Base-by-base conservation (phyloP, 2,329 filamentous ascomycete genomes). In the Cryphonectria nitschkei region DNA sequence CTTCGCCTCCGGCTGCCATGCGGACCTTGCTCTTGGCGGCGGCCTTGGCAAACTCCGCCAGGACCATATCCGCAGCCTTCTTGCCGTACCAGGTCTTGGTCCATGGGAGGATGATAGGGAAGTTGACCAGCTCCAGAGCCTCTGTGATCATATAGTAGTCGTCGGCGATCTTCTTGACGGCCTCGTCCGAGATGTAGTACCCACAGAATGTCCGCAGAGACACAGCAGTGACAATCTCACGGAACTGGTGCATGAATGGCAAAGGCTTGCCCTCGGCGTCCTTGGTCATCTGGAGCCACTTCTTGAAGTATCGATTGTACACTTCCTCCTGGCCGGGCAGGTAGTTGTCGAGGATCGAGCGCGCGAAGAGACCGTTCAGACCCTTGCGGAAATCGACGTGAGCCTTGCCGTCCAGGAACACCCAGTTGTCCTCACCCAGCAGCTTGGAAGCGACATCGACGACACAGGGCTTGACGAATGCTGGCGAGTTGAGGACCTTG, bases 371-470 rank as follows among this genome's bases (percentile, higher is more conserved):
- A 71, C 91, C 92, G 81, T 98, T 98, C 75, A 99, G 86, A 68
- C 96, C 96, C 85, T 98, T 98, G 80, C 96, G 95, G 84, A 96
- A 99, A 78, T 98, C 96, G 75, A 97, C 93, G 78, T 99, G 96
- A 54, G 90, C 90, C 83, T 95, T 97, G 78, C 96, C 96, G 79
- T 98, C 95, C 75, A 99, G 86, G 84, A 98, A 98, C 26, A 98
- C 96, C 94, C 95, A 99, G 85, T 98, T 98, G 77, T 92, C 92
- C 73, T 90, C 88, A 72, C 96, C 93, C 67, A 99, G 90, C 66
- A 99, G 92, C 85, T 98, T 98, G 83, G 94, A 91, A 29, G 96
- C 96, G 72, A 92, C 90, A 80, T 98, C 95, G 74, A 99, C 96
- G 73, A 99, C 95, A 79, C 95, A 98, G 58, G 96, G 96, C 85